phyloP scores from a whole-genome alignment of 2,329 filamentous ascomycete genomes.

The Chalara sp. region DNA sequence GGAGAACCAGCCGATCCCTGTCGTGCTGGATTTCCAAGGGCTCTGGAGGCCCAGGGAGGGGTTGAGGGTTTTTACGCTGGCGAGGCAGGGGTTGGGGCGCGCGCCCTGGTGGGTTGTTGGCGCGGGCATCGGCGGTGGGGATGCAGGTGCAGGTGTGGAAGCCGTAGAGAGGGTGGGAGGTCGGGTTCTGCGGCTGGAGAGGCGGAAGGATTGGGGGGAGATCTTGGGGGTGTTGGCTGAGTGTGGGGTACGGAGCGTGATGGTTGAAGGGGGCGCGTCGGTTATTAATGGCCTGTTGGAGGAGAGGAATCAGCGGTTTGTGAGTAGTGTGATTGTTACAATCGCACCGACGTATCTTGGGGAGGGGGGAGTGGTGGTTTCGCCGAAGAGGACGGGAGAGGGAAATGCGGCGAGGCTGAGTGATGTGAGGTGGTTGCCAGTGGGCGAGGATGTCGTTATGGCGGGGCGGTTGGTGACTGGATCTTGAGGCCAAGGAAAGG shows the following conservation, averaged over 20 bases:
- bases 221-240: slow-evolving; percentile 9
- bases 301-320: slow-evolving; percentile 49
- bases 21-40: slow-evolving; percentile 29
- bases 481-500: too few relatives aligned
- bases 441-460: slow-evolving; percentile 12
- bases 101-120: slow-evolving; percentile 65
- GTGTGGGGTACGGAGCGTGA: slow-evolving; percentile 58
- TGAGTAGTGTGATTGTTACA: slow-evolving; percentile 78
- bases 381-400: slow-evolving; percentile 38
- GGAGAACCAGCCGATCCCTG: slow-evolving; percentile 5
- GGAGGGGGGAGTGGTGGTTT: slow-evolving; percentile 71
- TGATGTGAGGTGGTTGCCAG: slow-evolving; percentile 8
- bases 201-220: slow-evolving; percentile 14
- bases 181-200: background rate
- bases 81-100: slow-evolving; percentile 56
- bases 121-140: background rate
- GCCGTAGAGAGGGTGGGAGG: slow-evolving; percentile 4
- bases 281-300: slow-evolving; percentile 79
- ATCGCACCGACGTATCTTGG: slow-evolving; percentile 90
- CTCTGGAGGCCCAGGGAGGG: background rate
- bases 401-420: slow-evolving; percentile 2
- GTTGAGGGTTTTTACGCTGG: slow-evolving; percentile 59
- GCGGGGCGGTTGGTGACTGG: background rate
- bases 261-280: slow-evolving; percentile 82
- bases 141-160: slow-evolving; percentile 8